Percentiles rank a stretch among this genome's conserved stretches.
phyloP scores from a whole-genome alignment of 805 yeast genomes.

The Saccharomyces jurei region DNA sequence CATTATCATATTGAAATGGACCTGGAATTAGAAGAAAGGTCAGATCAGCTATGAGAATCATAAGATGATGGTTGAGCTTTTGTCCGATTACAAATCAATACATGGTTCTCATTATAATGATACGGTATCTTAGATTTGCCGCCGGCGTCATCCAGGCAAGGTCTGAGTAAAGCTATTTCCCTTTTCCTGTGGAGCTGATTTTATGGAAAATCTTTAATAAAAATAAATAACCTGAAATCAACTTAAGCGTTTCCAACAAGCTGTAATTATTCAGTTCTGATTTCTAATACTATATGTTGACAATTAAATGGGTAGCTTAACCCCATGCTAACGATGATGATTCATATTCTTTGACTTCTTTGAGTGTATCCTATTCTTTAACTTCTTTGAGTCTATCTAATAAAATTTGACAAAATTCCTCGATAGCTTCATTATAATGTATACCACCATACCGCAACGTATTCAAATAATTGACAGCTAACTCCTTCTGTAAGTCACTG shows the following conservation, averaged over 20 bases:
- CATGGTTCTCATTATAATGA: too few relatives aligned
- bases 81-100: too few relatives aligned
- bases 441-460: conserved; percentile 51
- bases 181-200: too few relatives aligned
- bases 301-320: background rate
- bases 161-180: too few relatives aligned
- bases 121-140: too few relatives aligned
- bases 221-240: too few relatives aligned
- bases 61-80: conserved; percentile 5
- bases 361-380: conserved; percentile 1
- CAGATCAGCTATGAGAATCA: conserved; percentile 2
- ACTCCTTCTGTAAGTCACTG: conserved; percentile 36
- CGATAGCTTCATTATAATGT: conserved; percentile 54
- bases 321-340: background rate
- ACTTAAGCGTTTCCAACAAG: too few relatives aligned
- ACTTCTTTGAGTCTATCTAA: conserved; percentile 7
- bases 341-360: background rate
- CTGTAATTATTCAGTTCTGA: background rate
- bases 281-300: background rate
- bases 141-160: too few relatives aligned
- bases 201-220: too few relatives aligned
- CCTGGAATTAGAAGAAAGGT: background rate
- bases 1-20: conserved; percentile 8
- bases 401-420: conserved; percentile 45
- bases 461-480: conserved; percentile 50